Conservation (phyloP, 2,329 filamentous ascomycete genomes). For the Pestalotiopsis sp. region DNA sequence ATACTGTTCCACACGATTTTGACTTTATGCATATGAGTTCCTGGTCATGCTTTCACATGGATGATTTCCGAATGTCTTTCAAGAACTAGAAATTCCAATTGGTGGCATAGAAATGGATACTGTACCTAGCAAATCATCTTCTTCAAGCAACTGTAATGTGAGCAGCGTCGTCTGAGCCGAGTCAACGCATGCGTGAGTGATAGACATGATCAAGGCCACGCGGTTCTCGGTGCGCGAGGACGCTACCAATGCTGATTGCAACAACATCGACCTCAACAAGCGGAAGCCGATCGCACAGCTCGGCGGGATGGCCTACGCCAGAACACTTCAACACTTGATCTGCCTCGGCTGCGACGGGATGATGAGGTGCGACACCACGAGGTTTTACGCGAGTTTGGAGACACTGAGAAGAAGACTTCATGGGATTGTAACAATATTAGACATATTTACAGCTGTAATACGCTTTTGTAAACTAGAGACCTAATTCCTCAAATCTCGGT, state of each 20-base stretch:
- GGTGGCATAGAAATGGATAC: background rate
- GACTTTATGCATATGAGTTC: no score
- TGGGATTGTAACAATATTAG: background rate
- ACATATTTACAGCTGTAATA: background rate
- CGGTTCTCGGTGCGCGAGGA: constrained; percentile 14
- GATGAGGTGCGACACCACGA: background rate
- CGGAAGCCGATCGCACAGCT: constrained; percentile 8
- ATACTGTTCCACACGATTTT: no score
- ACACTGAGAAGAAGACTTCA: background rate
- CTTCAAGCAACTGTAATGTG: background rate
- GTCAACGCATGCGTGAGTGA: background rate
- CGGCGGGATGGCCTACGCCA: constrained; percentile 7
- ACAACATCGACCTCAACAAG: constrained; percentile 3
- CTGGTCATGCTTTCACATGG: no score
- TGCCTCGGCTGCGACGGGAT: background rate
- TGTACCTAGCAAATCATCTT: background rate
- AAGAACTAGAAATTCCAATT: background rate
- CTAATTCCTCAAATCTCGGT: no score
- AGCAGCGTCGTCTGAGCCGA: background rate
- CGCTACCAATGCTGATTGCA: background rate
- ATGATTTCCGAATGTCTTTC: no score
- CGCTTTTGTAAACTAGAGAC: background rate
- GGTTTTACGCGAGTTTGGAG: background rate
- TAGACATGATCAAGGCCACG: constrained; percentile 6
- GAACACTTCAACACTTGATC: background rate